Evolutionary conservation across 2,329 filamentous ascomycete species (phyloP).

Genomic region (Trichoderma sp.): DNA sequence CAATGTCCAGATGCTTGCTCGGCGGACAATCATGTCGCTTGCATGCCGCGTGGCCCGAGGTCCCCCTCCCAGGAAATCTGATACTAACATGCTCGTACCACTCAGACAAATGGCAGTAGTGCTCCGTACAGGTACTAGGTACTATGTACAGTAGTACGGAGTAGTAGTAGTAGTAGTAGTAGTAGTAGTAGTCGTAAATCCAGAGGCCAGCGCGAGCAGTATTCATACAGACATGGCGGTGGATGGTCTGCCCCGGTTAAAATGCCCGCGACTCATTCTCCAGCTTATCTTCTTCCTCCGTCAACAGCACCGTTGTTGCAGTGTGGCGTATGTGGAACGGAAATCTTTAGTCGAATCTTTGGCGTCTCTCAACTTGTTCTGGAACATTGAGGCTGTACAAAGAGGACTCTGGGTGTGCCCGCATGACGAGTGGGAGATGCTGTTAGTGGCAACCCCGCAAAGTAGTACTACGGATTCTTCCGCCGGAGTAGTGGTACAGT

Average conservation of each 20-base stretch:
- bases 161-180: neutral
- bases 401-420: neutral
- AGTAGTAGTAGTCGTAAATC: neutral
- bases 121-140: neutral
- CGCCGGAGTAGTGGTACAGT: neutral
- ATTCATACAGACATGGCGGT: neutral
- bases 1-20: neutral
- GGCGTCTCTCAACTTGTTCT: neutral
- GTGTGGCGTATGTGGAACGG: neutral
- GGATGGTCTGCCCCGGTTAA: neutral
- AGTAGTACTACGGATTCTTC: slow-evolving; percentile 5
- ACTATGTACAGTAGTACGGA: neutral
- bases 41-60: slow-evolving; percentile 15
- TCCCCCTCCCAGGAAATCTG: neutral
- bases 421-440: slow-evolving; percentile 3
- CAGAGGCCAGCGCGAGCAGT: neutral
- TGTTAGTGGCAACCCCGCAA: slow-evolving; percentile 12
- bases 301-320: neutral
- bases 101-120: neutral
- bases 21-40: slow-evolving; percentile 10
- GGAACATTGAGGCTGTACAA: neutral
- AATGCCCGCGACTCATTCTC: neutral
- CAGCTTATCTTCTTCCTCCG: neutral
- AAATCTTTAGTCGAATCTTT: neutral
- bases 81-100: neutral